phyloP scores from a whole-genome alignment of 2,329 filamentous ascomycete genomes.

The Sporothrix brasiliensis region DNA sequence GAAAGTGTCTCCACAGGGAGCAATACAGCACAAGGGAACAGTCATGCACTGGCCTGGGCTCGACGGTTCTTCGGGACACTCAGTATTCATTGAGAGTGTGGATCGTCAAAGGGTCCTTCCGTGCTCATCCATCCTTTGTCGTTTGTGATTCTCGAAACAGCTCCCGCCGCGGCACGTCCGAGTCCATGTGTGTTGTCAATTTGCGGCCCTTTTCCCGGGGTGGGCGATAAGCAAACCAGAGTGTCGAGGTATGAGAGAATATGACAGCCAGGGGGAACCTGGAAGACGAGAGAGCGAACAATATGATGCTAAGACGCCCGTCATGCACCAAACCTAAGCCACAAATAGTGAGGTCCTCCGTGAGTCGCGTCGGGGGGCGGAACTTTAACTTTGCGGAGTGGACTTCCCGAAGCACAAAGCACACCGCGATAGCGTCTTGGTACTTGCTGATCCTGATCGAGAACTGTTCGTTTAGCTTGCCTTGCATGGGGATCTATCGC shows the following conservation, averaged over 20 bases:
- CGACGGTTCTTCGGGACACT: neutral
- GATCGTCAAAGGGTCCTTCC: neutral
- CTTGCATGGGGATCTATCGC: conserved; percentile 14
- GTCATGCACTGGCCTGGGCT: neutral
- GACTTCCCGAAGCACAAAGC: neutral
- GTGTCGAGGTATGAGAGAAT: neutral
- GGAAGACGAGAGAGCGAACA: neutral
- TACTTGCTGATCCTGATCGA: conserved; percentile 14
- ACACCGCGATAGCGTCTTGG: neutral
- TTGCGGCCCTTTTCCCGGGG: neutral
- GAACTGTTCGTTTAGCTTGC: neutral
- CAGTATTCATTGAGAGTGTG: neutral
- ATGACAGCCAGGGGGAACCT: neutral
- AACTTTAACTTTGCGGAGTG: conserved; percentile 5
- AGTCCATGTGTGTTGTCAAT: conserved; percentile 4
- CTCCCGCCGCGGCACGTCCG: conserved; percentile 3
- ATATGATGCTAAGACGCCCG: neutral
- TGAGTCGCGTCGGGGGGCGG: neutral
- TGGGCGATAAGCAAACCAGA: neutral
- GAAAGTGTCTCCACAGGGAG: neutral
- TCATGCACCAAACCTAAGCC: neutral
- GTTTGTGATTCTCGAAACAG: neutral
- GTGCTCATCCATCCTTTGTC: neutral
- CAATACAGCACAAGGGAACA: neutral
- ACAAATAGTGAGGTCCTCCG: neutral